Conservation (phyloP, 2,329 filamentous ascomycete species). For the Phyllosticta ampelicida region DNA sequence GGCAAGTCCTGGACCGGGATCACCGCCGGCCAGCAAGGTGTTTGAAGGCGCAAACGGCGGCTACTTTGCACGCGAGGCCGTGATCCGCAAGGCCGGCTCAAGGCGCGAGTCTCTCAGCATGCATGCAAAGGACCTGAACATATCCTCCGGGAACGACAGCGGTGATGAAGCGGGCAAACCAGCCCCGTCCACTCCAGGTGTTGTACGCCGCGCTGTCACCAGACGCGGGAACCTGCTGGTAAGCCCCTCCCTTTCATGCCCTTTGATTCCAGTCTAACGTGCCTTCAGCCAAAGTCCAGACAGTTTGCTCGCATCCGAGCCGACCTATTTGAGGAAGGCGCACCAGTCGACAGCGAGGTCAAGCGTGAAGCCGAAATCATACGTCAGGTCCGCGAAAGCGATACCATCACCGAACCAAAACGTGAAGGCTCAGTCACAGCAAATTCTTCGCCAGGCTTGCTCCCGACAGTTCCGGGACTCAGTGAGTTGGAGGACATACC, state of each 20-base stretch:
- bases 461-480: slow-evolving; percentile 44
- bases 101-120: slow-evolving; percentile 82
- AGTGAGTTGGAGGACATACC: slow-evolving; percentile 58
- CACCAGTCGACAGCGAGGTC: slow-evolving; percentile 79
- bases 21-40: slow-evolving; percentile 48
- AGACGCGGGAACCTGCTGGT: slow-evolving; percentile 81
- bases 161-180: slow-evolving; percentile 52
- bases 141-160: slow-evolving; percentile 68
- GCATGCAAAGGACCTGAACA: slow-evolving; percentile 78
- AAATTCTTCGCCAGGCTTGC: slow-evolving; percentile 57
- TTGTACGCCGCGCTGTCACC: slow-evolving; percentile 74
- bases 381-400: slow-evolving; percentile 79
- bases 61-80: slow-evolving; percentile 44
- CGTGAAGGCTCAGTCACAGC: slow-evolving; percentile 38
- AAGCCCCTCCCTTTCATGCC: slow-evolving; percentile 25
- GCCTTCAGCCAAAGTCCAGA: slow-evolving; percentile 76
- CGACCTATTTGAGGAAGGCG: slow-evolving; percentile 75
- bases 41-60: slow-evolving; percentile 39
- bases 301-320: slow-evolving; percentile 89
- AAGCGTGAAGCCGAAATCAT: slow-evolving; percentile 91
- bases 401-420: neutral
- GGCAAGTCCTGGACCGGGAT: slow-evolving; percentile 60
- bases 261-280: neutral
- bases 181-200: slow-evolving; percentile 50
- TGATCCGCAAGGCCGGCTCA: slow-evolving; percentile 39